These are phyloP conservation scores for Amanita rubescens DNA, from an alignment of 768 basidiomycete species.

Conservation along the genomic window DNA sequence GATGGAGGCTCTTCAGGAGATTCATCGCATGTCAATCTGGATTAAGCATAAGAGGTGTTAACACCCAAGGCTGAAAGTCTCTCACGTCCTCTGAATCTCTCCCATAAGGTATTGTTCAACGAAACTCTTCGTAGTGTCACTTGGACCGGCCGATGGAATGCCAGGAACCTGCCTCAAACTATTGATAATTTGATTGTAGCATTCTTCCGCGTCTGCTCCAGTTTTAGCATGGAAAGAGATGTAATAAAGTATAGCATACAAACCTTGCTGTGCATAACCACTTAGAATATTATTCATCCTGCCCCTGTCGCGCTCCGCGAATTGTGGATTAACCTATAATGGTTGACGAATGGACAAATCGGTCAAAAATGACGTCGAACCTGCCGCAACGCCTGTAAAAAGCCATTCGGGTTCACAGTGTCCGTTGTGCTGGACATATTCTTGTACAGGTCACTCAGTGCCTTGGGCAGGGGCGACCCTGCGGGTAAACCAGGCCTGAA, in stretches of 20 bases:
- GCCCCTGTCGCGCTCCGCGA: slow-evolving; percentile 61
- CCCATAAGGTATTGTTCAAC: slow-evolving; percentile 80
- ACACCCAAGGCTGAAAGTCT: not conserved
- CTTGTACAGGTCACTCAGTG: slow-evolving; percentile 62
- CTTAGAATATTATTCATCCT: slow-evolving; percentile 31
- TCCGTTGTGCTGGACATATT: slow-evolving; percentile 74
- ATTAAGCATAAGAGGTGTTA: slow-evolving; percentile 1
- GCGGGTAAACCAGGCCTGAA: slow-evolving; percentile 31
- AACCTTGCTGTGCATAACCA: slow-evolving; percentile 86
- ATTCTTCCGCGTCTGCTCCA: slow-evolving; percentile 80
- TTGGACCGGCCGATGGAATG: slow-evolving; percentile 10
- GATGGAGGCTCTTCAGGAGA: slow-evolving; percentile 70
- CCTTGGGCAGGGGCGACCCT: slow-evolving; percentile 34
- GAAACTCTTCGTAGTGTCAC: slow-evolving; percentile 55
- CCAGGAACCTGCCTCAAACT: slow-evolving; percentile 67
- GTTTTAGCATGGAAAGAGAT: not conserved
- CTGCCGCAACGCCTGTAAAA: slow-evolving; percentile 65
- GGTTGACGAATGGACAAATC: not conserved
- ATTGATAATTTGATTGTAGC: slow-evolving; percentile 69
- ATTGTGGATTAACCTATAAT: slow-evolving; percentile 75
- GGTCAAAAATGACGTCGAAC: slow-evolving; percentile 15
- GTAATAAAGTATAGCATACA: slow-evolving; percentile 20
- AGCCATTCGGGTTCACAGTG: slow-evolving; percentile 58
- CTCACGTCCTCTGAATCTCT: slow-evolving; percentile 63
- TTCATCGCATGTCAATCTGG: slow-evolving; percentile 76